phyloP scores from a whole-genome alignment of 495 filamentous ascomycete genomes.

The Annulohypoxylon stygium region DNA sequence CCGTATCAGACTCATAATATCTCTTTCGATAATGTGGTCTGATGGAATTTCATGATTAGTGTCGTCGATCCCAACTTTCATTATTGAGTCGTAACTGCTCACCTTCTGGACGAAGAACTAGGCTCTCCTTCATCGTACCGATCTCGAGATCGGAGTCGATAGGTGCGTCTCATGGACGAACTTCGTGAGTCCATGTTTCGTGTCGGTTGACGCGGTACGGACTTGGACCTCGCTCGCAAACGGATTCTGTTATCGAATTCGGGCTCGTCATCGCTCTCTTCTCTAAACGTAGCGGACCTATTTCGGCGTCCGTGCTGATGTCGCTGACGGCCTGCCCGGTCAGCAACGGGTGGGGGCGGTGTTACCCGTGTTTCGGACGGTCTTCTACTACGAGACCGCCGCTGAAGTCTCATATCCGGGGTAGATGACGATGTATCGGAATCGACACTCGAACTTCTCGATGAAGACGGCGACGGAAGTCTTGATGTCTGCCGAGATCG shows the following conservation, averaged over 20 bases:
- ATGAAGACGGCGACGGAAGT: conserved; percentile 54
- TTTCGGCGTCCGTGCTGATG: conserved; percentile 42
- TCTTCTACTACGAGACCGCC: conserved; percentile 40
- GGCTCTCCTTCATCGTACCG: conserved; percentile 52
- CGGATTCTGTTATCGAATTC: conserved; percentile 43
- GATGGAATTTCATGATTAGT: conserved; percentile 36
- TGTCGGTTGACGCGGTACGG: conserved; percentile 34
- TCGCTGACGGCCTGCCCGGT: conserved; percentile 37
- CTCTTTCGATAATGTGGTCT: conserved; percentile 50
- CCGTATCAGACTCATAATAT: conserved; percentile 57
- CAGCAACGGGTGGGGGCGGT: conserved; percentile 33
- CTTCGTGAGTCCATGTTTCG: conserved; percentile 45
- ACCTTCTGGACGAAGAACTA: conserved; percentile 57
- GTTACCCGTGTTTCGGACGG: conserved; percentile 36
- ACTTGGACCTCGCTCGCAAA: conserved; percentile 43
- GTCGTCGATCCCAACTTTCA: neutral
- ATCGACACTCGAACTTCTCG: conserved; percentile 56
- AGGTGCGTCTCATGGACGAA: conserved; percentile 33
- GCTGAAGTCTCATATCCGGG: conserved; percentile 50
- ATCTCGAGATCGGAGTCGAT: conserved; percentile 26
- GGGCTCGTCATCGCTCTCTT: conserved; percentile 49
- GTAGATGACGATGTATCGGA: conserved; percentile 56
- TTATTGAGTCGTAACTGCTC: conserved; percentile 20
- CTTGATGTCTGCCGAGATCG: conserved; percentile 58
- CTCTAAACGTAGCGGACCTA: conserved; percentile 35